phyloP scores from a whole-genome alignment of 164 flowering plant species.

The Piper longum region DNA sequence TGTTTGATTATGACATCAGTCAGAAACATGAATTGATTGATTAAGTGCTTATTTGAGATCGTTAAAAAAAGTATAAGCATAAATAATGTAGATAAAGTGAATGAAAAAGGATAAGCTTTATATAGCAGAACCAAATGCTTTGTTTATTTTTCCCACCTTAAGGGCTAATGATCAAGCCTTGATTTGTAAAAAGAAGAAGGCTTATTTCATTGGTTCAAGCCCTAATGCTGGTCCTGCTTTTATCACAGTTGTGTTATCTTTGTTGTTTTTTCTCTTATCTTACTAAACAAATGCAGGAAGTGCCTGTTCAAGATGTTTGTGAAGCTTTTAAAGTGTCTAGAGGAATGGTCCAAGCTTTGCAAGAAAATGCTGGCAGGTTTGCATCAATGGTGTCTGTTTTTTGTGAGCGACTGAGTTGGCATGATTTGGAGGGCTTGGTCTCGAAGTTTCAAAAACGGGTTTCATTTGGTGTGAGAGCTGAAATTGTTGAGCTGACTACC shows the following conservation, averaged over 20 bases:
- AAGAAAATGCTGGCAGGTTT: slow-evolving; percentile 98
- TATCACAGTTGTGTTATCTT: background rate
- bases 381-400: slow-evolving; percentile 93
- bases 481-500: slow-evolving; percentile 86
- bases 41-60: too few relatives aligned
- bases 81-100: too few relatives aligned
- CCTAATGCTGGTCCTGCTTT: too few relatives aligned
- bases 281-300: slow-evolving; percentile 45
- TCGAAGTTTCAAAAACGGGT: slow-evolving; percentile 91
- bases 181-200: too few relatives aligned
- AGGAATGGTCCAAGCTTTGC: slow-evolving; percentile 97
- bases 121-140: too few relatives aligned
- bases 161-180: too few relatives aligned
- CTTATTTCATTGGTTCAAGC: too few relatives aligned
- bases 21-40: too few relatives aligned
- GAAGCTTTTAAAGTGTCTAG: slow-evolving; percentile 88
- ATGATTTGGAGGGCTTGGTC: slow-evolving; percentile 86
- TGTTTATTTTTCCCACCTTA: too few relatives aligned
- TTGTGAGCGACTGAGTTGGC: slow-evolving; percentile 98
- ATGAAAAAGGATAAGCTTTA: too few relatives aligned
- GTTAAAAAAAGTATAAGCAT: too few relatives aligned
- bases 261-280: background rate
- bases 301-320: slow-evolving; percentile 78
- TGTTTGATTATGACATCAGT: too few relatives aligned
- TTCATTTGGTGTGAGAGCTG: slow-evolving; percentile 94